A percentile compares a stretch with the other conserved stretches of the same genome.
These are phyloP conservation scores for Termitomyces sp. DNA, from an alignment of 768 basidiomycete genomes.

Conservation along the genomic window DNA sequence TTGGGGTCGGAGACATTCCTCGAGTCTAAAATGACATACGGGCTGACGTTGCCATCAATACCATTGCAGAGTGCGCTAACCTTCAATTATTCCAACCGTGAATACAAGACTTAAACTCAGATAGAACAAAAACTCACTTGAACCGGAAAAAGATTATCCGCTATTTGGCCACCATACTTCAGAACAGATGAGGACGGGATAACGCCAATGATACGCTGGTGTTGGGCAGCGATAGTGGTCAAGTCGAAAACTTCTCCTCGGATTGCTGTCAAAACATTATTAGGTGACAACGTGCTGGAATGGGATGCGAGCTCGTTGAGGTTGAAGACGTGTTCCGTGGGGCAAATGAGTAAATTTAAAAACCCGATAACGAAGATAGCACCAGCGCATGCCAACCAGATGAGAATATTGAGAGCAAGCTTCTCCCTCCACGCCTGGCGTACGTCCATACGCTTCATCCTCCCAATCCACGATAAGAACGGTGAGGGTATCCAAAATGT, in stretches of 20 bases:
- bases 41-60: conserved; percentile 70
- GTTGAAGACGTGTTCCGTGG: conserved; percentile 89
- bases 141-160: conserved; percentile 86
- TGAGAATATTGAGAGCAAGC: conserved; percentile 88
- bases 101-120: neutral
- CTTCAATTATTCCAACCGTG: conserved; percentile 26
- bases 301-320: conserved; percentile 69
- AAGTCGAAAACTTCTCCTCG: conserved; percentile 96
- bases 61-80: conserved; percentile 93
- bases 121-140: conserved; percentile 46
- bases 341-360: conserved; percentile 86
- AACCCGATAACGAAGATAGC: conserved; percentile 92
- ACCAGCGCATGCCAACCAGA: conserved; percentile 89
- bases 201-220: conserved; percentile 63
- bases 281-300: conserved; percentile 53
- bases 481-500: conserved; percentile 89
- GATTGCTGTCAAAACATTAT: conserved; percentile 76
- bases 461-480: conserved; percentile 63
- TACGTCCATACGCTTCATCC: conserved; percentile 93
- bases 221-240: conserved; percentile 56
- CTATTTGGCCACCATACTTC: conserved; percentile 75
- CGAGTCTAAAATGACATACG: conserved; percentile 74
- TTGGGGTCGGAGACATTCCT: conserved; percentile 74
- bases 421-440: conserved; percentile 98
- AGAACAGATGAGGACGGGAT: conserved; percentile 71